These are phyloP conservation scores for Monosporozyma unispora DNA, from an alignment of 805 yeast species.

Conservation along the genomic window DNA sequence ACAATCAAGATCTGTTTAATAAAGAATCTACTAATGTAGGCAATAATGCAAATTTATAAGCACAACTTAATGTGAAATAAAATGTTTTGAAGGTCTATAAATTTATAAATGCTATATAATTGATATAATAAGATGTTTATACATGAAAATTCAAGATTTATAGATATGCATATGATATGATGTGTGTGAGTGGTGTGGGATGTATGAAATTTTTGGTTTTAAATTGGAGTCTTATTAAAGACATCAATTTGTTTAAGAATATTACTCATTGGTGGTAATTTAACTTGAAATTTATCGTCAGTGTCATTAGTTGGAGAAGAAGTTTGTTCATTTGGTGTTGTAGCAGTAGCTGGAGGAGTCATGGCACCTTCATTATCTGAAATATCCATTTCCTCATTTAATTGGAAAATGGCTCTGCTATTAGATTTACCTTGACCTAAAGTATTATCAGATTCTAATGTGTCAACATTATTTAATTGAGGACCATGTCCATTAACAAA, in stretches of 20 bases:
- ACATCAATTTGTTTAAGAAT: slow-evolving; percentile 19
- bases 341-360: not conserved
- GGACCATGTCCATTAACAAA: not conserved
- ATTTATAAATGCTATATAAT: not conserved
- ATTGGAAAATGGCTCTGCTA: slow-evolving; percentile 1
- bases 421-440: not conserved
- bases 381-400: not conserved
- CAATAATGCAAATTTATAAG: not conserved
- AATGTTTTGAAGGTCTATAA: not conserved
- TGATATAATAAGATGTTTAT: too few relatives aligned
- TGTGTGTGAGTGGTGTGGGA: slow-evolving; percentile 1
- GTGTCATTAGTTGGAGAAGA: slow-evolving; percentile 12
- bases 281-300: slow-evolving; percentile 11
- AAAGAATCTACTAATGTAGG: too few relatives aligned
- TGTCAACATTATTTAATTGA: not conserved
- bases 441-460: not conserved
- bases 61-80: not conserved
- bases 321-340: not conserved
- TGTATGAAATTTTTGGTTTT: not conserved
- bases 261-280: slow-evolving; percentile 23
- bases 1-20: not conserved
- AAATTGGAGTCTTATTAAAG: slow-evolving; percentile 11
- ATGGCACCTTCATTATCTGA: not conserved
- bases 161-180: slow-evolving; percentile 2
- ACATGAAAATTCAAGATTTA: not conserved